These are phyloP conservation scores for Taxawa tesnikishii DNA, from an alignment of 2,329 filamentous ascomycete species.

Conservation along the genomic window DNA sequence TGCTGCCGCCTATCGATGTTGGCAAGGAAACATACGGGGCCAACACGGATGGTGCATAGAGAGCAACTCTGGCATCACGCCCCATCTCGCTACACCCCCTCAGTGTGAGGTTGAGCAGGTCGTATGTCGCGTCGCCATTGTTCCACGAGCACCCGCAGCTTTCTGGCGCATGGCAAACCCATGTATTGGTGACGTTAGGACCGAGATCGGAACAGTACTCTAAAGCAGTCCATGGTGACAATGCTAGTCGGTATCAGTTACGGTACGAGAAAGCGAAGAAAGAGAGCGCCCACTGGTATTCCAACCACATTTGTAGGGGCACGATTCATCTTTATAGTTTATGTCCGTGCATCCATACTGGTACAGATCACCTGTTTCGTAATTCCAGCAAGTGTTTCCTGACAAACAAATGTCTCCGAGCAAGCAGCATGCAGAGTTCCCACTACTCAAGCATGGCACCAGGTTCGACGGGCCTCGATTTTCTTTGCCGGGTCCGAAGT, in stretches of 20 bases:
- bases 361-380: slow-evolving; percentile 14
- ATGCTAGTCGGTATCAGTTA: slow-evolving; percentile 8
- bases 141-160: slow-evolving; percentile 17
- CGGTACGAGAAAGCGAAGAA: neutral
- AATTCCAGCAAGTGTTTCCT: slow-evolving; percentile 17
- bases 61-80: slow-evolving; percentile 14
- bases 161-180: slow-evolving; percentile 18
- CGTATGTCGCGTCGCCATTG: slow-evolving; percentile 7
- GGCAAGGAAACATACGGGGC: slow-evolving; percentile 17
- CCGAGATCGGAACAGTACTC: slow-evolving; percentile 14
- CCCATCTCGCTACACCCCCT: slow-evolving; percentile 18
- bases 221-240: slow-evolving; percentile 17
- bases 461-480: slow-evolving; percentile 14
- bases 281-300: slow-evolving; percentile 11
- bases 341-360: slow-evolving; percentile 21
- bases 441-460: slow-evolving; percentile 13
- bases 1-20: slow-evolving; percentile 12
- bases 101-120: slow-evolving; percentile 11
- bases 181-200: slow-evolving; percentile 13
- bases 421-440: slow-evolving; percentile 15
- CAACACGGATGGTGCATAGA: slow-evolving; percentile 15
- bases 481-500: slow-evolving; percentile 15
- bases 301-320: slow-evolving; percentile 18
- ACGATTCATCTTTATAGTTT: slow-evolving; percentile 14
- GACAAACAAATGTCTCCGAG: slow-evolving; percentile 16